Evolutionary conservation across 768 basidiomycete species (phyloP), one percentile per base, ranked within the genome.

Genomic region (Tubosaeta sp.): DNA sequence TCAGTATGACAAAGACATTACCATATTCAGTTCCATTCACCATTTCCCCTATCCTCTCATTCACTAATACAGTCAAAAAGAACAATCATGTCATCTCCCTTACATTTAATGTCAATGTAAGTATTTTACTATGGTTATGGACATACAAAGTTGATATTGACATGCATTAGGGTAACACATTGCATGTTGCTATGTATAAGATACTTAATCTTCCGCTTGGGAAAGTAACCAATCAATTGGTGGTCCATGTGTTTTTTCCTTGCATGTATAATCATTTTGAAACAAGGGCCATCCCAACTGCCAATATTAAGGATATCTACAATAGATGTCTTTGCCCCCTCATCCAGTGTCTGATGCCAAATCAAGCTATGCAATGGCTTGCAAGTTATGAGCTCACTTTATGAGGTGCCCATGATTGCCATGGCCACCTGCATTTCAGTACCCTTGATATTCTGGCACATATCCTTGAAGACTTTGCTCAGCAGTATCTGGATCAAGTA

Each of bases 201-300:
- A 51, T 55, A 33, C 54, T 50, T 2, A 55, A 55, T 22, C 22
- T 29, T 1, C 35, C 54, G 3, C 43, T 55, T 5, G 54, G 54
- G n/a, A 55, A 55, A 38, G 54, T 41, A 3, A 16, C 44, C 8
- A 25, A 31, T 19, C 16, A 44, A n/a, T 19, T 31, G 3, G 34
- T 35, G 10, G 27, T 51, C 10, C 16, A 38, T 1, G 26, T 55
- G 6, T 55, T 51, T 38, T 55, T 55, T 31, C 54, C 50, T 14
- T 10, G 26, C n/a, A 35, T 51, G 25, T 51, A 51, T 22, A 5
- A 13, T 32, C 17, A 1, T 25, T 26, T 10, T 2, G 16, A 41
- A 26, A 25, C 26, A 29, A 39, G 25, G 9, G 14, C 29, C 6
- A 51, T 55, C 26, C 39, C 49, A 1, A 19, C 33, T 6, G 26